phyloP scores from a whole-genome alignment of 768 basidiomycete genomes.

The Phaffia tasmanica region DNA sequence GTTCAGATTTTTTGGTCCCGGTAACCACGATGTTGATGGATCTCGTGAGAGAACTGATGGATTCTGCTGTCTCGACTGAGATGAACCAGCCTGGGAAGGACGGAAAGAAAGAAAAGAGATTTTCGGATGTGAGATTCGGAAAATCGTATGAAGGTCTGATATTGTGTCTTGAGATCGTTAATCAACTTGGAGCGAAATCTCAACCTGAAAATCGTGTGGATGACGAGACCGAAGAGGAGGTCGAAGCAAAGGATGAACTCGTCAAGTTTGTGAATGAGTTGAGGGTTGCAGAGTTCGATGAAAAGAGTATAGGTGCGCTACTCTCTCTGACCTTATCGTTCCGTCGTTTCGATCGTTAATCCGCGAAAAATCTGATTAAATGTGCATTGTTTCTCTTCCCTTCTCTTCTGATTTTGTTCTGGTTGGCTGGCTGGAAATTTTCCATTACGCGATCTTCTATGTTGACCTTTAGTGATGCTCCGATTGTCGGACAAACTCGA shows the following conservation, averaged over 20 bases:
- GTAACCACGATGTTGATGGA: conserved; percentile 51
- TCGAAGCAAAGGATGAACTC: conserved; percentile 27
- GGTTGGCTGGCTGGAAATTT: too few species aligned
- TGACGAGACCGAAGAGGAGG: conserved; percentile 28
- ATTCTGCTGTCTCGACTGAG: conserved; percentile 32
- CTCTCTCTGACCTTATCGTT: conserved; percentile 1
- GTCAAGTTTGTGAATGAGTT: conserved; percentile 25
- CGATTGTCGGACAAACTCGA: conserved; percentile 66
- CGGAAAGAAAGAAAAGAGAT: conserved; percentile 33
- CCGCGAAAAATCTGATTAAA: neutral
- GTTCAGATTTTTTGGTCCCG: conserved; percentile 47
- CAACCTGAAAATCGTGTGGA: conserved; percentile 41
- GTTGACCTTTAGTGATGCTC: conserved; percentile 50
- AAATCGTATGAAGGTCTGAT: conserved; percentile 69
- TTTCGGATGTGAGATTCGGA: conserved; percentile 25
- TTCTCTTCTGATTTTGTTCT: too few species aligned
- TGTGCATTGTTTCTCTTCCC: too few species aligned
- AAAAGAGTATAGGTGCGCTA: conserved; percentile 51
- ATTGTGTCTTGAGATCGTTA: conserved; percentile 62
- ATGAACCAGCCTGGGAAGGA: neutral
- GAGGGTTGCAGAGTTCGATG: conserved; percentile 42
- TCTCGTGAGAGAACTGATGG: too few species aligned
- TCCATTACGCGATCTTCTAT: neutral
- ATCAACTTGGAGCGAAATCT: conserved; percentile 44
- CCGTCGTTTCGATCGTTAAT: neutral